Evolutionary conservation across 805 yeast species (phyloP).

Genomic region (Geotrichum ghanense): DNA sequence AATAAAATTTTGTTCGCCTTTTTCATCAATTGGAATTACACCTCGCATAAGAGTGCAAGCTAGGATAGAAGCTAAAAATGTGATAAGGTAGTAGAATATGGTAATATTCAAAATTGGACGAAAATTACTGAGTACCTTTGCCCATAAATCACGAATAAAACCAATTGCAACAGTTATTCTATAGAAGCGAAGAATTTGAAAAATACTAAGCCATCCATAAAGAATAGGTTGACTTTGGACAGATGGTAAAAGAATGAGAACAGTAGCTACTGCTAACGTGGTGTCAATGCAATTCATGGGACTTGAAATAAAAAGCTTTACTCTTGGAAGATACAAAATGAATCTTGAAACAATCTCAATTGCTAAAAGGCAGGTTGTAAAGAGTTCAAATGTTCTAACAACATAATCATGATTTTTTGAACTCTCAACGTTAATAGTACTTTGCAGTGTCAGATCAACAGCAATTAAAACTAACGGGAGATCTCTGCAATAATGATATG

Average conservation of each 20-base stretch:
- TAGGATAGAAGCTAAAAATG: slow-evolving; percentile 53
- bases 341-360: slow-evolving; percentile 21
- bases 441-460: slow-evolving; percentile 38
- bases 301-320: slow-evolving; percentile 20
- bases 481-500: slow-evolving; percentile 12
- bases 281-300: slow-evolving; percentile 20
- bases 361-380: slow-evolving; percentile 11
- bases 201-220: slow-evolving; percentile 71
- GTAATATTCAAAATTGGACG: slow-evolving; percentile 59
- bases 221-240: slow-evolving; percentile 38
- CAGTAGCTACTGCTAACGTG: slow-evolving; percentile 46
- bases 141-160: slow-evolving; percentile 59
- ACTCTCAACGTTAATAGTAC: slow-evolving; percentile 27
- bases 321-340: slow-evolving; percentile 19
- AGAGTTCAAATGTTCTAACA: slow-evolving; percentile 12
- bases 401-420: slow-evolving; percentile 7
- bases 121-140: slow-evolving; percentile 54
- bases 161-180: slow-evolving; percentile 48
- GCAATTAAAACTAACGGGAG: slow-evolving; percentile 8
- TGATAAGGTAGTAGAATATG: slow-evolving; percentile 55
- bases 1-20: slow-evolving; percentile 29
- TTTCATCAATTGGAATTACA: slow-evolving; percentile 34
- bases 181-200: slow-evolving; percentile 67
- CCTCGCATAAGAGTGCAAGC: slow-evolving; percentile 69
- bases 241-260: slow-evolving; percentile 43